These are phyloP conservation scores for Pseudogymnoascus sp. DNA, from an alignment of 2,329 filamentous ascomycete genomes.

Conservation along the genomic window DNA sequence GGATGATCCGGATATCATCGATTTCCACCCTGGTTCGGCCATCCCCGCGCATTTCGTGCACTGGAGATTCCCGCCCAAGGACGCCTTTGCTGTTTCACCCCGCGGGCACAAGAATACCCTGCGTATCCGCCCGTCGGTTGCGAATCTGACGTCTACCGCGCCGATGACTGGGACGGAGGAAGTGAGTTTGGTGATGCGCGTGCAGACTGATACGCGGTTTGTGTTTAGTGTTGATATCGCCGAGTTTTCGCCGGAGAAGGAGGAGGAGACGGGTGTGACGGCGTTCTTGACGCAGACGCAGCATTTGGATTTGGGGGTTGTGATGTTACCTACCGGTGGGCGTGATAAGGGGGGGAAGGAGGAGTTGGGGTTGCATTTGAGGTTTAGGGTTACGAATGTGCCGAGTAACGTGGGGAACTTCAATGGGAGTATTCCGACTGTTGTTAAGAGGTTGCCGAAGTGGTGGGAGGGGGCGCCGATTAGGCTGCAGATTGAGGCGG, in stretches of 20 bases:
- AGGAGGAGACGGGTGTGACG: constrained; percentile 44
- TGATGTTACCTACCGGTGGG: constrained; percentile 16
- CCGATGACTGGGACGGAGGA: constrained; percentile 38
- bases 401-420: constrained; percentile 27
- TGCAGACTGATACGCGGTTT: constrained; percentile 49
- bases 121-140: constrained; percentile 38
- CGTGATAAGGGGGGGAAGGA: background rate
- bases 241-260: constrained; percentile 31
- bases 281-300: constrained; percentile 47
- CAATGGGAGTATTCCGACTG: constrained; percentile 32
- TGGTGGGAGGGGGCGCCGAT: constrained; percentile 26
- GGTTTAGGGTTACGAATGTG: background rate
- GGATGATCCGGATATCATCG: constrained; percentile 35
- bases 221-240: constrained; percentile 38
- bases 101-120: constrained; percentile 36
- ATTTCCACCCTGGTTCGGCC: constrained; percentile 36
- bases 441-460: constrained; percentile 32
- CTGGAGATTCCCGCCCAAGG: constrained; percentile 44
- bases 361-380: background rate
- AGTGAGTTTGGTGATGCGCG: constrained; percentile 44
- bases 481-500: background rate
- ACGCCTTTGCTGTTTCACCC: constrained; percentile 39
- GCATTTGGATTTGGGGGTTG: constrained; percentile 40
- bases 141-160: constrained; percentile 48
- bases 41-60: constrained; percentile 48